These are phyloP conservation scores for Pilatotrama ljubarskyi DNA, from an alignment of 768 basidiomycete species.

Conservation along the genomic window DNA sequence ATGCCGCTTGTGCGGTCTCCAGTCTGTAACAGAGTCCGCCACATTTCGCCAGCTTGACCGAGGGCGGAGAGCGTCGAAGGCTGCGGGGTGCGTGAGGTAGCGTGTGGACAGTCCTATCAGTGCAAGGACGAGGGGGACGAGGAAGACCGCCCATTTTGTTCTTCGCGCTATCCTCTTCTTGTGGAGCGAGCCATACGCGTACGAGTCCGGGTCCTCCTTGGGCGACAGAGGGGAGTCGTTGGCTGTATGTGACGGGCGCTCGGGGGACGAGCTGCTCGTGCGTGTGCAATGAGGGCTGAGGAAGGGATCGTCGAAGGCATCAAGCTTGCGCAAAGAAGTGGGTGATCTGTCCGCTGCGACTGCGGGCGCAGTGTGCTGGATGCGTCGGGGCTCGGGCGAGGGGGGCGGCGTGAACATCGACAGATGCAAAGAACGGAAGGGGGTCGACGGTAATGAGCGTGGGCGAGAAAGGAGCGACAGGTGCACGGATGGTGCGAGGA, in stretches of 20 bases:
- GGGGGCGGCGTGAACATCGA: conserved; percentile 44
- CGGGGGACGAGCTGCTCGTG: conserved; percentile 9
- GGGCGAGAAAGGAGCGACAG: conserved; percentile 14
- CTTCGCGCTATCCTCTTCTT: conserved; percentile 49
- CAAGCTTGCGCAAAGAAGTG: neutral
- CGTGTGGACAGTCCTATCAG: conserved; percentile 53
- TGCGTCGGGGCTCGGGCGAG: conserved; percentile 25
- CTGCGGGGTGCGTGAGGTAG: conserved; percentile 49
- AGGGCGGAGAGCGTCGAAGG: conserved; percentile 43
- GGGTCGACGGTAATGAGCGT: conserved; percentile 15
- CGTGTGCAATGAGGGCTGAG: conserved; percentile 2
- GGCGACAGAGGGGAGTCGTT: conserved; percentile 6
- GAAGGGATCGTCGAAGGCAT: conserved; percentile 10
- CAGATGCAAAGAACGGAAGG: conserved; percentile 1
- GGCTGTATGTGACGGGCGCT: neutral
- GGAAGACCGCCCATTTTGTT: conserved; percentile 51
- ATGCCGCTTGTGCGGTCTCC: conserved; percentile 47
- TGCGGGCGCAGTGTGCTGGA: conserved; percentile 2
- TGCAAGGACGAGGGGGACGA: conserved; percentile 57
- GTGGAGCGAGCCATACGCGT: conserved; percentile 1
- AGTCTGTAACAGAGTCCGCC: conserved; percentile 32
- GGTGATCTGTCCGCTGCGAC: conserved; percentile 2
- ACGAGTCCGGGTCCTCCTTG: conserved; percentile 14
- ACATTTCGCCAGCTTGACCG: conserved; percentile 3
- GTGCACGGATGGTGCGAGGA: conserved; percentile 2